Evolutionary conservation across 2,329 filamentous ascomycete genomes (phyloP), one percentile per base, ranked within the genome.

Genomic region (Aspergillus transmontanensis): DNA sequence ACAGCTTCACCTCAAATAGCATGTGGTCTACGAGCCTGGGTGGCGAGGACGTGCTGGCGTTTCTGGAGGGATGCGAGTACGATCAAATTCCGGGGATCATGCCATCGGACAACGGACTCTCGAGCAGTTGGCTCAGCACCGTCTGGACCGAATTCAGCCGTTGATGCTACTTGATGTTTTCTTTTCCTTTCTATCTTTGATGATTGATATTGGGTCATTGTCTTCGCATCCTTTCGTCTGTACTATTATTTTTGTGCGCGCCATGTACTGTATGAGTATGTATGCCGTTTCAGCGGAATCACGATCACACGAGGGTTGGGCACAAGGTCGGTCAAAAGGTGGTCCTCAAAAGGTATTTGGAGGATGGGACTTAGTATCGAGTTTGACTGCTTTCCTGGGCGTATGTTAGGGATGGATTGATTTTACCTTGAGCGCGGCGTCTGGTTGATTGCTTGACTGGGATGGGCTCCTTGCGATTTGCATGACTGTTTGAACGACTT

Each of bases 11-110:
- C 2, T 67, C 73, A 28, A 71, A 68, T 39, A 69, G 60, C 26
- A 36, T 76, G 6, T 70, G 71, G 61, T 73, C 76, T 1, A 75
- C 73, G 3, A 78, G 75, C 55, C 70, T 79, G 10, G 71, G 75
- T 12, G 77, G 77, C 6, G 77, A 79, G 41, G 77, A 79, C 32
- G 71, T 79, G 10, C 57, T 78, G 39, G 74, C 75, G 2, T 78
- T 79, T 62, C 63, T 79, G 2, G 75, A 78, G 34, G 77, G 76
- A 19, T 69, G 72, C 53, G 75, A 77, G 34, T 75, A 69, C 66
- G 68, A 72, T 12, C 73, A 75, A 48, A 62, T 72, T 11, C 68
- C 72, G 6, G 59, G 66, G 14, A 68, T 69, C n/a, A 65, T 69
- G 28, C 69, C 72, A 7, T 74, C 72, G 1, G 76, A 76, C 57